Base-by-base conservation (phyloP, 2,329 filamentous ascomycete species). In the Alternaria incomplexa region DNA sequence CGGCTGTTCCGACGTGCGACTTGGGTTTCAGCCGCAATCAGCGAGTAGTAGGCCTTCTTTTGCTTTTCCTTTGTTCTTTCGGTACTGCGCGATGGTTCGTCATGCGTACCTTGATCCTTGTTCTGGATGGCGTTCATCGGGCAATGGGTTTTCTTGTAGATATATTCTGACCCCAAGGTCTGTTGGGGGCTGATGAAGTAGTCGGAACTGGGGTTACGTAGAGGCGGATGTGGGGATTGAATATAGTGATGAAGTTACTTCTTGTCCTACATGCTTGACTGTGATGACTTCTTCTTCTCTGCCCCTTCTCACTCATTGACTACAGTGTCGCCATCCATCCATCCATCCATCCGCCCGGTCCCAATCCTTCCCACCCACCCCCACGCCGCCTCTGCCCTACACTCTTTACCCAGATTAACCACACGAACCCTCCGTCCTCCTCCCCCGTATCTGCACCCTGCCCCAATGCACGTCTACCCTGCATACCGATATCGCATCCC, bases 1-100 rank as follows among this genome's bases (percentile, higher is more conserved):
- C 45, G 44, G 62, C 67, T 55, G 58, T 66, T 64, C 56, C 63
- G 22, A 61, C 64, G 36, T 53, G 43, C 36, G 40, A 56, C 52
- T 44, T 58, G 56, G 61, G 50, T 40, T 30, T 43, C 30, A 47
- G 30, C 52, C 48, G 36, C 48, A 51, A 23, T 36, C 48, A 55
- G 52, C 63, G 56, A 47, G 43, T 40, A 32, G 47, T 32, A 36
- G 48, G 54, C 54, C 45, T 32, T 46, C 30, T 63, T 53, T 56
- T 23, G 48, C 13, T 58, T 62, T 62, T 50, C 58, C 44, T 60
- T 60, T 60, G 51, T 56, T 22, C 9, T 30, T 32, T 48, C 43
- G 26, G 28, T 56, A 43, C 44, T 44, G 22, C 11, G 56, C 48
- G n/a, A 45, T n/a, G 20, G 40, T 48, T 32, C 1, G 10, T 60